phyloP scores from a whole-genome alignment of 148 eudicot genomes.

The Rhododendron henanense region DNA sequence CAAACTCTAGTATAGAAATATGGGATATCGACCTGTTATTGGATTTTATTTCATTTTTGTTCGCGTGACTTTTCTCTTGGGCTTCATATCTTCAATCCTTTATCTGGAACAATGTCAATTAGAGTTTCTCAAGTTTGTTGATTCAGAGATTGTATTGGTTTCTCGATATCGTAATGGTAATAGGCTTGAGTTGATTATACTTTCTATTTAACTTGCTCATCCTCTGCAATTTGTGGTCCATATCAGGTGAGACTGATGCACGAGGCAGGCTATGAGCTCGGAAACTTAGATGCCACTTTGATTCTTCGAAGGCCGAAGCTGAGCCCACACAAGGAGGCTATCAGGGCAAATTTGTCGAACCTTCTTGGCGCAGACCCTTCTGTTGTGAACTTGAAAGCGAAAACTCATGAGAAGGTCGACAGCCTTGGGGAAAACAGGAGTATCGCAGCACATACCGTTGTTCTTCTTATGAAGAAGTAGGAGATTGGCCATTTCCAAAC shows the following conservation, averaged over 20 bases:
- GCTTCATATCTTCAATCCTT: neutral
- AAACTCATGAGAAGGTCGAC: conserved; percentile 95
- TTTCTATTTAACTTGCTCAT: neutral
- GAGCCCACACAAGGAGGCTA: conserved; percentile 87
- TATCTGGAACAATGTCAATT: too few species aligned
- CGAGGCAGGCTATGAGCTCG: conserved; percentile 94
- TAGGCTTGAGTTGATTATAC: neutral
- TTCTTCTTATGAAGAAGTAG: conserved; percentile 80
- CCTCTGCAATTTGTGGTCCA: neutral
- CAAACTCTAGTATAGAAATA: neutral
- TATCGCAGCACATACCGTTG: conserved; percentile 92
- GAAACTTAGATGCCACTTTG: conserved; percentile 88
- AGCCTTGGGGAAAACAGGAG: conserved; percentile 97
- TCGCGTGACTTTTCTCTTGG: neutral
- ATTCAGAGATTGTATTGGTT: neutral
- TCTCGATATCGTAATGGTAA: neutral
- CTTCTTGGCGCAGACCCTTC: conserved; percentile 85
- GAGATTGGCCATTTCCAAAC: neutral
- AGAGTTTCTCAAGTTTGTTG: neutral
- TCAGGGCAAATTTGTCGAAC: conserved; percentile 62
- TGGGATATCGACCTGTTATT: neutral
- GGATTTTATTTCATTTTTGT: neutral
- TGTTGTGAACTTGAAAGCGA: conserved; percentile 83
- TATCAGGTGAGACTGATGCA: conserved; percentile 87
- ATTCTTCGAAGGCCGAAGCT: conserved; percentile 88